These are phyloP conservation scores for Globisporangium takayamanum DNA, from an alignment of 352 stramenopile genomes.

Conservation along the genomic window DNA sequence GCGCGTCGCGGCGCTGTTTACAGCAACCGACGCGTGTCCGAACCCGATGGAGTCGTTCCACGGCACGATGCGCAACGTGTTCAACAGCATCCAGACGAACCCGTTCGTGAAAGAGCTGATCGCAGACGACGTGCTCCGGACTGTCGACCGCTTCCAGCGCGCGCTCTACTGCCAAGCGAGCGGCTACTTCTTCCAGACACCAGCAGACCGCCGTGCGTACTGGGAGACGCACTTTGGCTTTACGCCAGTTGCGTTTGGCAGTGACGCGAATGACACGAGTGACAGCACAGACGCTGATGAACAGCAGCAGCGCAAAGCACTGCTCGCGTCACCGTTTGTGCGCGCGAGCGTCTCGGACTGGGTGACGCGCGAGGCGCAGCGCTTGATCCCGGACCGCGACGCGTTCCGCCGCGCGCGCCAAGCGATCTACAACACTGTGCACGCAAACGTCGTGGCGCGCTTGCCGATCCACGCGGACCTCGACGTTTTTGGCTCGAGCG, in stretches of 20 bases:
- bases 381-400: conserved; percentile 56
- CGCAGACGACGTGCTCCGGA: conserved; percentile 38
- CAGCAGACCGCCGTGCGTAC: conserved; percentile 35
- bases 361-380: conserved; percentile 38
- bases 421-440: conserved; percentile 61
- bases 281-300: background rate
- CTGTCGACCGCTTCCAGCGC: conserved; percentile 53
- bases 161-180: conserved; percentile 71
- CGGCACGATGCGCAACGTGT: conserved; percentile 61
- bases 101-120: conserved; percentile 61
- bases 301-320: conserved; percentile 12
- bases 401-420: conserved; percentile 56
- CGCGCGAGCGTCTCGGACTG: conserved; percentile 33
- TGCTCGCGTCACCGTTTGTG: conserved; percentile 41
- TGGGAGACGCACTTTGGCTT: conserved; percentile 69
- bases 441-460: conserved; percentile 51
- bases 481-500: conserved; percentile 94
- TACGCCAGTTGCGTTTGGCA: conserved; percentile 25
- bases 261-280: background rate
- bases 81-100: conserved; percentile 64
- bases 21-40: conserved; percentile 53
- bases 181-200: conserved; percentile 56
- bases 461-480: conserved; percentile 50
- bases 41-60: conserved; percentile 72
- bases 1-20: conserved; percentile 34